Evolutionary conservation across 2,329 filamentous ascomycete species (phyloP).

Genomic region (Cercospora zeae-maydis): DNA sequence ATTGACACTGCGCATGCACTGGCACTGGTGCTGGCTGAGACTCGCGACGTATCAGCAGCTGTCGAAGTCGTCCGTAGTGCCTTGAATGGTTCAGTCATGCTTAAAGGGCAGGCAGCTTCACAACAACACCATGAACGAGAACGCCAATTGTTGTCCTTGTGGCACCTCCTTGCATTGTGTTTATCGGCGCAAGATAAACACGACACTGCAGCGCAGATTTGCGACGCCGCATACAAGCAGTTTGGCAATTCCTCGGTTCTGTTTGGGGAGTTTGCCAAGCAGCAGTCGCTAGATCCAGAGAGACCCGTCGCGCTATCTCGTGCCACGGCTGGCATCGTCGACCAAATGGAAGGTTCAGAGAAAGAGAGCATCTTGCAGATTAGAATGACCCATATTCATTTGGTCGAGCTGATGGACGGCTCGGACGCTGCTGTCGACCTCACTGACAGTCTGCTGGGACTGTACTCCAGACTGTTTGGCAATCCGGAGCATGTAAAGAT

Average conservation of each 20-base stretch:
- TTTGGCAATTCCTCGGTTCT: slow-evolving; percentile 69
- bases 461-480: slow-evolving; percentile 80
- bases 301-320: slow-evolving; percentile 7
- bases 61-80: slow-evolving; percentile 79
- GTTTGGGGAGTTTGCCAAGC: slow-evolving; percentile 59
- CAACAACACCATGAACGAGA: slow-evolving; percentile 45
- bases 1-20: slow-evolving; percentile 75
- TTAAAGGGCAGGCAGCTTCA: slow-evolving; percentile 17
- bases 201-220: slow-evolving; percentile 72
- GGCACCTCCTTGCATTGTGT: slow-evolving; percentile 85
- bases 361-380: slow-evolving; percentile 87
- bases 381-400: slow-evolving; percentile 87
- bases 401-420: slow-evolving; percentile 80
- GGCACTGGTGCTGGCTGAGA: slow-evolving; percentile 81
- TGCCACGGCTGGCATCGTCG: slow-evolving; percentile 55
- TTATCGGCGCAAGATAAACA: slow-evolving; percentile 85
- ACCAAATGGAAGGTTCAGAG: slow-evolving; percentile 78
- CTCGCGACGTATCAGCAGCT: slow-evolving; percentile 72
- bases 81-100: slow-evolving; percentile 44
- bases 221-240: slow-evolving; percentile 87
- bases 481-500: slow-evolving; percentile 45
- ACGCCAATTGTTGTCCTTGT: slow-evolving; percentile 68
- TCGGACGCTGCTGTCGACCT: slow-evolving; percentile 82
- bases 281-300: slow-evolving; percentile 20
- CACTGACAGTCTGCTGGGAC: slow-evolving; percentile 74